These are phyloP conservation scores for Ogataea pignaliae DNA, from an alignment of 805 yeast genomes.

Conservation along the genomic window DNA sequence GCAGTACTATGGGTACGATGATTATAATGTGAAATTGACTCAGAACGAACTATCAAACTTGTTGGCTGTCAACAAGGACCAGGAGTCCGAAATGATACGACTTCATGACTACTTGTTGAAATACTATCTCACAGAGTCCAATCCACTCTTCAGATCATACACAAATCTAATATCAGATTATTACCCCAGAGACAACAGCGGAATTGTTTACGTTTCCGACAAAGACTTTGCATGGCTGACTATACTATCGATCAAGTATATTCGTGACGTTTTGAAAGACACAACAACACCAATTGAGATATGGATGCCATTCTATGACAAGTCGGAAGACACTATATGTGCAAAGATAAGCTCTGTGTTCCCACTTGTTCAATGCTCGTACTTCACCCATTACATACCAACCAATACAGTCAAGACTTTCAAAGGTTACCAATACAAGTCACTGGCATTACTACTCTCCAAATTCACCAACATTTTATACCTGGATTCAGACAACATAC, in stretches of 20 bases:
- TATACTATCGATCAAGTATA: conserved; percentile 26
- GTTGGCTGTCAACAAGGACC: conserved; percentile 18
- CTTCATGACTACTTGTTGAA: conserved; percentile 18
- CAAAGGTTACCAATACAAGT: conserved; percentile 45
- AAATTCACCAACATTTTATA: conserved; percentile 42
- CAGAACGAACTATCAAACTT: conserved; percentile 17
- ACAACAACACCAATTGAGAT: conserved; percentile 40
- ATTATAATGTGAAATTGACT: conserved; percentile 17
- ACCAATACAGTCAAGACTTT: conserved; percentile 8
- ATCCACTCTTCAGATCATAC: conserved; percentile 12
- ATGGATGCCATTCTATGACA: conserved; percentile 41
- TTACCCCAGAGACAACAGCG: conserved; percentile 11
- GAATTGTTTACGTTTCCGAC: conserved; percentile 30
- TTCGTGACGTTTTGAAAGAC: conserved; percentile 24
- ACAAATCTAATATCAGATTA: conserved; percentile 6
- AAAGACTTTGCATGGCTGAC: conserved; percentile 28
- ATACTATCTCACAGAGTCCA: conserved; percentile 11
- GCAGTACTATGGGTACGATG: conserved; percentile 31
- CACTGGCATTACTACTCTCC: conserved; percentile 44
- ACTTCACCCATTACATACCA: conserved; percentile 34
- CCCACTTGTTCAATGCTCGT: conserved; percentile 37
- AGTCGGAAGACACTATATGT: conserved; percentile 39
- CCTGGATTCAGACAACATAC: conserved; percentile 47
- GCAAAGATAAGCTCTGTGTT: conserved; percentile 35
- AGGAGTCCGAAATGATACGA: conserved; percentile 20